Percentiles rank a stretch among this genome's conserved stretches.
phyloP scores from a whole-genome alignment of 2,329 filamentous ascomycete species.

The Chaetomium sp. region DNA sequence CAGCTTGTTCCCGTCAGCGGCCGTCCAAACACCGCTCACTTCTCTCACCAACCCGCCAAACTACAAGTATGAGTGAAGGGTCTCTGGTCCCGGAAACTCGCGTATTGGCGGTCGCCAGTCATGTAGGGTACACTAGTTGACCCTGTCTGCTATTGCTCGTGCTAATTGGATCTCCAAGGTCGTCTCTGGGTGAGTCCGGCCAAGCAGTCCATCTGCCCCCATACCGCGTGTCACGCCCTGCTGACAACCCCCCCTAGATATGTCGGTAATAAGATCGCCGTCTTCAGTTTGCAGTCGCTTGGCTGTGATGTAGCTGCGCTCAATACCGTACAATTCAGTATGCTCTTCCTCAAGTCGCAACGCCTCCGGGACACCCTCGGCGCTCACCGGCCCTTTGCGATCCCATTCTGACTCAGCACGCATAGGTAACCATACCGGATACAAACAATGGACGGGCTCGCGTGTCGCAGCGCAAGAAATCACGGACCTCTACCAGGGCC shows the following conservation, averaged over 20 bases:
- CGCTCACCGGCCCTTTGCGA: not conserved
- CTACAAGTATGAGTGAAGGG: slow-evolving; percentile 43
- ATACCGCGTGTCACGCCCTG: not conserved
- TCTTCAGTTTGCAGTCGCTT: slow-evolving; percentile 88
- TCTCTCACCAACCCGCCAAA: not conserved
- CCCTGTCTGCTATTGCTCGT: slow-evolving; percentile 10
- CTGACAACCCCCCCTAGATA: slow-evolving; percentile 54
- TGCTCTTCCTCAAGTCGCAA: slow-evolving; percentile 40
- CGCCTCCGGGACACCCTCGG: not conserved
- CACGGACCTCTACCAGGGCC: slow-evolving; percentile 77
- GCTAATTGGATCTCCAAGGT: slow-evolving; percentile 53
- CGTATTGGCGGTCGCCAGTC: slow-evolving; percentile 88
- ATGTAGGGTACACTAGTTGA: slow-evolving; percentile 65
- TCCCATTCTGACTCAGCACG: slow-evolving; percentile 12
- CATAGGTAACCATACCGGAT: slow-evolving; percentile 91
- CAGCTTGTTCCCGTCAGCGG: not conserved
- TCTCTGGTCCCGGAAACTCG: slow-evolving; percentile 58
- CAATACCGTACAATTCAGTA: slow-evolving; percentile 98
- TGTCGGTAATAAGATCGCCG: slow-evolving; percentile 97
- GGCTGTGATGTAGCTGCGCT: slow-evolving; percentile 92
- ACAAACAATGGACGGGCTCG: slow-evolving; percentile 84
- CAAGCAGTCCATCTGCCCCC: slow-evolving; percentile 7
- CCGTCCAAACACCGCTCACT: not conserved
- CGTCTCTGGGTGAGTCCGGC: slow-evolving; percentile 67
- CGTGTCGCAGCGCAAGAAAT: slow-evolving; percentile 82